Percentiles rank a stretch among this genome's conserved stretches.
phyloP scores from a whole-genome alignment of 768 basidiomycete genomes.

The Termitomyces sp. region DNA sequence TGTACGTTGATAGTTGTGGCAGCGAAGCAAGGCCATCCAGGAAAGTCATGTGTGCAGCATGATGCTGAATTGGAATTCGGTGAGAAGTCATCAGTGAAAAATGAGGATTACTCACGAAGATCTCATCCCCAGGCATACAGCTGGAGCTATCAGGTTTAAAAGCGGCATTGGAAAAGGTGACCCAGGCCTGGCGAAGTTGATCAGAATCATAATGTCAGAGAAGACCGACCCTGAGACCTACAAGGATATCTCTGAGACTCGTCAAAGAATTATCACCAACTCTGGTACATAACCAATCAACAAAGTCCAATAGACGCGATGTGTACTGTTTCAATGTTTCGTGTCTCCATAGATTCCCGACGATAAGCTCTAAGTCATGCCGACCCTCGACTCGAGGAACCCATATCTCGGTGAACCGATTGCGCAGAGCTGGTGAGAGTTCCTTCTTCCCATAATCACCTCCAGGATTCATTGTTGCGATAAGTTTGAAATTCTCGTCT shows the following conservation, averaged over 20 bases:
- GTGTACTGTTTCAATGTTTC: conserved; percentile 53
- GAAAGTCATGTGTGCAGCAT: conserved; percentile 90
- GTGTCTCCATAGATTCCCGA: conserved; percentile 63
- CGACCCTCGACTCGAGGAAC: conserved; percentile 79
- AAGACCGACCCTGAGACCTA: conserved; percentile 27
- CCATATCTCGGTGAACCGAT: conserved; percentile 99
- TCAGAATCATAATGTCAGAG: background rate
- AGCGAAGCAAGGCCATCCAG: conserved; percentile 84
- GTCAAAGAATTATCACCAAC: conserved; percentile 61
- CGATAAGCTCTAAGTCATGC: conserved; percentile 72
- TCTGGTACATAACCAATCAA: conserved; percentile 67
- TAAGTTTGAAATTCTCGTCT: conserved; percentile 68
- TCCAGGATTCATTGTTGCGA: conserved; percentile 99
- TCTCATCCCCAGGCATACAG: conserved; percentile 36
- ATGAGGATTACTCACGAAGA: conserved; percentile 56
- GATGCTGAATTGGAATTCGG: conserved; percentile 53
- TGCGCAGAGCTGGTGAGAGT: conserved; percentile 91
- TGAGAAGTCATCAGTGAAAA: background rate
- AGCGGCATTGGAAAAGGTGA: conserved; percentile 74
- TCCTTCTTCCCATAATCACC: conserved; percentile 99
- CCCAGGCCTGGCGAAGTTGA: conserved; percentile 70
- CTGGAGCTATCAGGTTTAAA: conserved; percentile 25
- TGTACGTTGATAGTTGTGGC: conserved; percentile 65
- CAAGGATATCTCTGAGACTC: conserved; percentile 85
- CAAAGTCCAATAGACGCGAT: conserved; percentile 63